A percentile compares a stretch with the other conserved stretches of the same genome.
Evolutionary conservation across 1,284 basidiomycete species (phyloP).

Genomic region (Ustilago xerochloae): DNA sequence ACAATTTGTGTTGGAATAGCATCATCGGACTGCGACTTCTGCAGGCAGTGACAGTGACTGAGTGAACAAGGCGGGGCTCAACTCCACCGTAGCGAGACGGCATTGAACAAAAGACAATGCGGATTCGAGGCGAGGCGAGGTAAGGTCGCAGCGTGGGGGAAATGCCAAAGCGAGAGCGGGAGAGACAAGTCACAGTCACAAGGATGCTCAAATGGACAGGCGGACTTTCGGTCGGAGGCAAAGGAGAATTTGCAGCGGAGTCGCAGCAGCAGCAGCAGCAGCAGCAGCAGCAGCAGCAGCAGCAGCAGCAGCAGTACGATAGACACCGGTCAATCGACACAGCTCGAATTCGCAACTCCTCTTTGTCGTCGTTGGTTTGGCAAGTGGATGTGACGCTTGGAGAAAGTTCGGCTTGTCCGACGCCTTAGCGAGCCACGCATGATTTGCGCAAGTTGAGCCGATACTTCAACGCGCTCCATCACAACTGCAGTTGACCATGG

Average conservation of each 20-base stretch:
- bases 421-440: conserved; percentile 8
- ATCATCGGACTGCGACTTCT: neutral
- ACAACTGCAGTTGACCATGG: neutral
- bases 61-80: too few relatives aligned
- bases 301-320: too few relatives aligned
- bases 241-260: neutral
- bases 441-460: neutral
- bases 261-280: too few relatives aligned
- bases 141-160: conserved; percentile 13
- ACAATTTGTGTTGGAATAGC: neutral
- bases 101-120: neutral
- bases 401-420: conserved; percentile 16
- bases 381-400: neutral
- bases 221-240: conserved; percentile 19
- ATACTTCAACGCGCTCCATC: conserved; percentile 1
- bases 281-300: too few relatives aligned
- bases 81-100: neutral
- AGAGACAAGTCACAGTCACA: neutral
- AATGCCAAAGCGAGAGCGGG: neutral
- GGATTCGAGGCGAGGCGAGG: neutral
- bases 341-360: too few relatives aligned
- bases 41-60: neutral
- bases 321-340: conserved; percentile 8
- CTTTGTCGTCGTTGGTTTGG: neutral
- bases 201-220: conserved; percentile 13